phyloP scores from a whole-genome alignment of 768 basidiomycete genomes.

The Hericium rajendrae region DNA sequence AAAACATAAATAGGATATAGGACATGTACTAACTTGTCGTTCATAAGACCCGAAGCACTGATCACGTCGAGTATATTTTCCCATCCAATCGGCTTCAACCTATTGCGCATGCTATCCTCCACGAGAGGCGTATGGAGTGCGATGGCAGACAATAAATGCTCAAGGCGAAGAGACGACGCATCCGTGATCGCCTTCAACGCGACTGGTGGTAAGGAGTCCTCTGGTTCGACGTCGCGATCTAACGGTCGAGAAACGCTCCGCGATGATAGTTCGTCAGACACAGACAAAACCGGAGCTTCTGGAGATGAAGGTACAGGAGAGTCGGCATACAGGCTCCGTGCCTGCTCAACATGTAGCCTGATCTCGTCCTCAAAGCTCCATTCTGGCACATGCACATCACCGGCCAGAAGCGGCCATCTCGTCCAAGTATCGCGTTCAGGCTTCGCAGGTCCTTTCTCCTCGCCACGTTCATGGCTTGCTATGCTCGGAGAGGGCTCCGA shows the following conservation, averaged over 20 bases:
- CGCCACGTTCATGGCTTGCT: conserved; percentile 9
- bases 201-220: conserved; percentile 22
- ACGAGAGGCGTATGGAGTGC: conserved; percentile 46
- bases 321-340: not conserved
- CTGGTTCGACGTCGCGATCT: conserved; percentile 17
- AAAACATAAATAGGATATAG: not conserved
- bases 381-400: conserved; percentile 57
- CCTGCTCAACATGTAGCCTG: conserved; percentile 31
- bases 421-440: conserved; percentile 50
- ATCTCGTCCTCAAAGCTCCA: conserved; percentile 69
- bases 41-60: conserved; percentile 29
- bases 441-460: conserved; percentile 13
- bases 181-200: conserved; percentile 30
- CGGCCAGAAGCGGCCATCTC: conserved; percentile 59
- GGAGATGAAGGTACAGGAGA: not conserved
- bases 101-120: conserved; percentile 53
- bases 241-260: not conserved
- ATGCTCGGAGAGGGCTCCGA: not conserved
- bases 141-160: conserved; percentile 42
- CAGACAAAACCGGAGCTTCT: not conserved
- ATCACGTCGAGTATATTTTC: conserved; percentile 48
- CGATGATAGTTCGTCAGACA: conserved; percentile 6
- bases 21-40: conserved; percentile 15
- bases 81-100: conserved; percentile 56
- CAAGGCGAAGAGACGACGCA: conserved; percentile 36